Evolutionary conservation across 2,329 filamentous ascomycete genomes (phyloP).

Genomic region (Parascedosporium putredinis): DNA sequence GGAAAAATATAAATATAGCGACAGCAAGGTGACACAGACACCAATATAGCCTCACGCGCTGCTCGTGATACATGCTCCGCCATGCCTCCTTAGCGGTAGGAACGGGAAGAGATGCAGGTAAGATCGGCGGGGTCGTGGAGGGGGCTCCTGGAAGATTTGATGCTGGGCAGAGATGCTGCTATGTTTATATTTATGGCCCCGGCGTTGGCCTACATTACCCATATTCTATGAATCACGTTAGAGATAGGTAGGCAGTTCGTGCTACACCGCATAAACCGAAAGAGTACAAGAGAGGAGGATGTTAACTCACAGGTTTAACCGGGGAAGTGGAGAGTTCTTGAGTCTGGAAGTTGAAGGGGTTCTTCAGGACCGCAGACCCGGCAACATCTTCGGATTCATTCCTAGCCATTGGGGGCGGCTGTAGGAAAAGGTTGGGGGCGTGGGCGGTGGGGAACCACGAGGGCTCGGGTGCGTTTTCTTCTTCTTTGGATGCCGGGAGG

Average conservation of each 20-base stretch:
- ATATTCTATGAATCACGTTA: conserved; percentile 50
- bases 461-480: too few relatives aligned
- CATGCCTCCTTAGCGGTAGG: conserved; percentile 83
- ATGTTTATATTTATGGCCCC: conserved; percentile 96
- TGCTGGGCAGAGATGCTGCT: conserved; percentile 81
- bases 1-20: conserved; percentile 76
- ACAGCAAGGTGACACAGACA: conserved; percentile 79
- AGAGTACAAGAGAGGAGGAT: neutral
- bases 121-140: conserved; percentile 74
- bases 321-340: conserved; percentile 64
- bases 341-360: conserved; percentile 93
- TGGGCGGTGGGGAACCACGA: too few relatives aligned
- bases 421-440: conserved; percentile 12
- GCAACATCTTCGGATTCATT: conserved; percentile 16
- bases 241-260: neutral
- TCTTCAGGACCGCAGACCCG: conserved; percentile 6
- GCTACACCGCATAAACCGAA: neutral
- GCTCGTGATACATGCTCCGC: conserved; percentile 79
- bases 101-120: conserved; percentile 85
- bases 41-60: conserved; percentile 77
- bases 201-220: conserved; percentile 80
- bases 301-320: conserved; percentile 60
- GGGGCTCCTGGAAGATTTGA: conserved; percentile 91
- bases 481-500: too few relatives aligned
- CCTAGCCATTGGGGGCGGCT: conserved; percentile 25